Evolutionary conservation across 768 basidiomycete species (phyloP).

Genomic region (Rhizopogon salebrosus): DNA sequence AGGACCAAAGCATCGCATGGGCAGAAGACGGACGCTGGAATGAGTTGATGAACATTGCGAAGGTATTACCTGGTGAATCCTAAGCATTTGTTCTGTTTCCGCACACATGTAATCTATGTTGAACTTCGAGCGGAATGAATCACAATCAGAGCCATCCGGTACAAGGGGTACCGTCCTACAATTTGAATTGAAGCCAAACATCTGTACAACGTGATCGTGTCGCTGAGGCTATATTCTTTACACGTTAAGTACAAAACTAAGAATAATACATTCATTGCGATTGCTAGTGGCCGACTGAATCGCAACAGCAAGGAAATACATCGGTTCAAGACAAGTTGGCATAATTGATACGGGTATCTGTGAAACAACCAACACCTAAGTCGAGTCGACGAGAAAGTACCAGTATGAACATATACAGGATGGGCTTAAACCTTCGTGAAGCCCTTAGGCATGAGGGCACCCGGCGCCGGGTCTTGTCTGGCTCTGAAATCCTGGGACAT

Average conservation of each 20-base stretch:
- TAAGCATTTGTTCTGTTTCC: not conserved
- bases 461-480: constrained; percentile 40
- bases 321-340: not conserved
- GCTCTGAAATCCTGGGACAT: constrained; percentile 60
- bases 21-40: constrained; percentile 51
- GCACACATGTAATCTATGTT: not conserved
- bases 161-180: no score
- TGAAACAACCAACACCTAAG: not conserved
- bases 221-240: no score
- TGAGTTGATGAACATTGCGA: constrained; percentile 35
- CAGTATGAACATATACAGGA: not conserved
- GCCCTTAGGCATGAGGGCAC: constrained; percentile 54
- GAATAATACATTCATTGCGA: no score
- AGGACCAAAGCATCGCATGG: constrained; percentile 53
- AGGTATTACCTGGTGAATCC: constrained; percentile 23
- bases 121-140: not conserved
- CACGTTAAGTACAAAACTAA: no score
- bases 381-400: not conserved
- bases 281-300: no score
- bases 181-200: no score
- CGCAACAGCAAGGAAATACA: no score
- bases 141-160: no score
- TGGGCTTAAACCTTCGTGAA: constrained; percentile 8
- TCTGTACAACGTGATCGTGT: no score
- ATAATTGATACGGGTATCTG: not conserved